Conservation (phyloP, 116 monocot species). For the Posidonia oceanica region DNA sequence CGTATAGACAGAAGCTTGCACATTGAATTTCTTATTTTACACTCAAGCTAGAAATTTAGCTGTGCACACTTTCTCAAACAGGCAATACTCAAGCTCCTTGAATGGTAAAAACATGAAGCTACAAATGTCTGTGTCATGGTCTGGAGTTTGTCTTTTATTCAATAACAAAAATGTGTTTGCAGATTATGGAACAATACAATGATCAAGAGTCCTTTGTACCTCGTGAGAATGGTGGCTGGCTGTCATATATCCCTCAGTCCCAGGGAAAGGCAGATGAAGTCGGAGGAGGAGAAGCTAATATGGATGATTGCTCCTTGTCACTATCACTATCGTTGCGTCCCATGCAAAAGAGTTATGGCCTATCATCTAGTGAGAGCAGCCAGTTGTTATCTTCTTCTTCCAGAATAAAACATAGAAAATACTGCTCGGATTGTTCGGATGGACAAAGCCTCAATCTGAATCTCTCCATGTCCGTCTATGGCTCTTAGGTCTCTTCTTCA, state of each 20-base stretch:
- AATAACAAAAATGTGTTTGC: not conserved
- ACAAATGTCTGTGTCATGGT: too few species aligned
- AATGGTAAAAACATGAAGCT: too few species aligned
- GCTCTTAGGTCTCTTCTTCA: slow-evolving; percentile 9
- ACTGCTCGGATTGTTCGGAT: slow-evolving; percentile 22
- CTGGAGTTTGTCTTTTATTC: too few species aligned
- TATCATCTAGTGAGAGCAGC: slow-evolving; percentile 38
- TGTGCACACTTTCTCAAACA: too few species aligned
- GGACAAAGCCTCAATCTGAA: slow-evolving; percentile 31
- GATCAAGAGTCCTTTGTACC: not conserved
- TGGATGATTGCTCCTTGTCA: slow-evolving; percentile 25
- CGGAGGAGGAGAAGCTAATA: not conserved
- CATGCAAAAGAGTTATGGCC: slow-evolving; percentile 1
- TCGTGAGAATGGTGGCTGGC: not conserved
- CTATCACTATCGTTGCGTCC: slow-evolving; percentile 32
- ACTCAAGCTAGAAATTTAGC: too few species aligned
- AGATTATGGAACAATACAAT: not conserved
- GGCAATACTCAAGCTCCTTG: too few species aligned
- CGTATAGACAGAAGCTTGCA: too few species aligned
- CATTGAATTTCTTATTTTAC: too few species aligned
- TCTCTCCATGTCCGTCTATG: slow-evolving; percentile 60
- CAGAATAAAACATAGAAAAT: slow-evolving; percentile 1
- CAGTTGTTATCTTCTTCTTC: slow-evolving; percentile 17
- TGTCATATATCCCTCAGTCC: not conserved
- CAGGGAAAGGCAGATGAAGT: not conserved